Base-by-base conservation (phyloP, 2,329 filamentous ascomycete species). In the Mollisia scopiformis region DNA sequence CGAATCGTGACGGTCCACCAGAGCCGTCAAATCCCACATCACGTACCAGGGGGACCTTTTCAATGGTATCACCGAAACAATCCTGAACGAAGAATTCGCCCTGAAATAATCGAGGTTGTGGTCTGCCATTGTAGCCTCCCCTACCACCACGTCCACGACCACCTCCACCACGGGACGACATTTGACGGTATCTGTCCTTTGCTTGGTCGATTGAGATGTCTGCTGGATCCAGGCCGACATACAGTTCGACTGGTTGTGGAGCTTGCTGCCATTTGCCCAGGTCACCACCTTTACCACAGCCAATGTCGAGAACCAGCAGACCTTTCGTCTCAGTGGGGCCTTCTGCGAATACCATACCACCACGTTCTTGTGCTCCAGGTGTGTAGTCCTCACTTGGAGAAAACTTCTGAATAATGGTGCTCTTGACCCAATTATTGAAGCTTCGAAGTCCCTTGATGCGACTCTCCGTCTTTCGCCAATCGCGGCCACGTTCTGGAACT, bases 401-500 rank as follows among this genome's bases (percentile, higher is more conserved):
- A 78, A 97, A 98, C 74, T 97, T 97, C 74, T 98, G 93, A 68
- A 99, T 98, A 68, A 98, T 86, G 53, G 91, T 94, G 73, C 92
- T 97, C 82, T 99, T 99, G 78, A 99, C 86, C 95, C 95, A 99
- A 76, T 99, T 99, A 79, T 99, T 99, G 81, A 97, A 95, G 68
- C 90, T 92, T 56, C 95, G 87, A 56, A 99, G 80, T 0, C 95
- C 95, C 78, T 96, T 97, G 80, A 99, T 99, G 71, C 91, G 90
- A 75, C 91, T 96, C 71, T 96, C 93, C 6, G 92, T 96, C 74
- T 90, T 92, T 53, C 95, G 87, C 94, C 95, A 99, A 72, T 97
- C 93, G 57, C 94, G 87, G 13, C 95, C 95, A 30, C 93, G 87
- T 79, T 99, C 91, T 0, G 94, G 94, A 0, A 98, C 94, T 37